These are phyloP conservation scores for Lophiostoma macrostomum DNA, from an alignment of 495 filamentous ascomycete species.

Conservation along the genomic window DNA sequence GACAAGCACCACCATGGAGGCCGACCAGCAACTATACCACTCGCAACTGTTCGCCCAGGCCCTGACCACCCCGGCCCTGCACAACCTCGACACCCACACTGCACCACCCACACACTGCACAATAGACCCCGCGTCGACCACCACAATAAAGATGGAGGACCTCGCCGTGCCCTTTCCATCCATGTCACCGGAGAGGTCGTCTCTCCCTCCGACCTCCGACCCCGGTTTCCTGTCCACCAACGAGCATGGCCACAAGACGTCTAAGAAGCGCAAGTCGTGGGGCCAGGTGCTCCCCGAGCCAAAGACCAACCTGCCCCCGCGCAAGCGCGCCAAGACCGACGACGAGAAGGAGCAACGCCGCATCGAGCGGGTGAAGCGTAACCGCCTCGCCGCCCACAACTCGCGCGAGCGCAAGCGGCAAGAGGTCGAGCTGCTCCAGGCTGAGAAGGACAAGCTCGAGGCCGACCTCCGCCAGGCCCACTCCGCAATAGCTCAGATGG, in stretches of 20 bases:
- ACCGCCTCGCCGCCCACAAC: slow-evolving; percentile 92
- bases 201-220: too few relatives aligned
- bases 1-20: slow-evolving; percentile 14
- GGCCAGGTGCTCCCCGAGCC: slow-evolving; percentile 94
- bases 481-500: slow-evolving; percentile 63
- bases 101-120: slow-evolving; percentile 16
- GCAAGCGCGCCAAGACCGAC: slow-evolving; percentile 95
- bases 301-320: slow-evolving; percentile 93
- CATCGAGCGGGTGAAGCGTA: slow-evolving; percentile 93
- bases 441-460: slow-evolving; percentile 66
- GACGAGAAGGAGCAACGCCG: slow-evolving; percentile 98
- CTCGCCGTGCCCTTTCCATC: slow-evolving; percentile 7
- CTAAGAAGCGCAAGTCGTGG: slow-evolving; percentile 99
- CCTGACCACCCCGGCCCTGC: slow-evolving; percentile 15
- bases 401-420: slow-evolving; percentile 92
- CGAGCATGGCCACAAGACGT: too few relatives aligned
- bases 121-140: slow-evolving; percentile 3
- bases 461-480: slow-evolving; percentile 60
- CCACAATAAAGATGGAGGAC: slow-evolving; percentile 37
- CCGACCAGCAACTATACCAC: background rate
- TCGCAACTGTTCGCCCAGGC: slow-evolving; percentile 6
- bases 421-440: slow-evolving; percentile 87
- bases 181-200: background rate
- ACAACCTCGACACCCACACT: background rate
- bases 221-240: too few relatives aligned